Percentiles rank a stretch among this genome's conserved stretches.
Conservation (phyloP, 805 yeast genomes). For the Lachancea lanzarotensis region DNA sequence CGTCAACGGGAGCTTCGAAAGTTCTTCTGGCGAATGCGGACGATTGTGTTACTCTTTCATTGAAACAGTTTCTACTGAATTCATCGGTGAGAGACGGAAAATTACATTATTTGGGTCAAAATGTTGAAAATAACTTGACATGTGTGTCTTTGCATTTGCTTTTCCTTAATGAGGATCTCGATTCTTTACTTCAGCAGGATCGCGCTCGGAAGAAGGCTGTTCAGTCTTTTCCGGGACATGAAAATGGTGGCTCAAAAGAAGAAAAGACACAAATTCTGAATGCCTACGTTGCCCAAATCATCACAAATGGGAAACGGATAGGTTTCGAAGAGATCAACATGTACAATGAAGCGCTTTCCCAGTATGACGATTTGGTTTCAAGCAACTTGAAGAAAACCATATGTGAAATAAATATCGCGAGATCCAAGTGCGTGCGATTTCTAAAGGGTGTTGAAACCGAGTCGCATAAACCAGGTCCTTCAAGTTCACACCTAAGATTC, state of each 20-base stretch:
- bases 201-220: background rate
- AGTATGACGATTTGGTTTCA: background rate
- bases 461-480: background rate
- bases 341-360: slow-evolving; percentile 3
- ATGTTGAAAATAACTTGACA: background rate
- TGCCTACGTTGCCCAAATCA: slow-evolving; percentile 32
- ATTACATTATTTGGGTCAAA: slow-evolving; percentile 1
- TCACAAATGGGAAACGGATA: slow-evolving; percentile 1
- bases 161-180: slow-evolving; percentile 49
- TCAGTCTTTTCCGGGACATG: background rate
- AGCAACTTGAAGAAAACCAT: slow-evolving; percentile 1
- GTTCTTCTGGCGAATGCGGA: slow-evolving; percentile 35
- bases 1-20: slow-evolving; percentile 49
- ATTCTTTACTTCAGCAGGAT: slow-evolving; percentile 1
- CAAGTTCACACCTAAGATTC: slow-evolving; percentile 8
- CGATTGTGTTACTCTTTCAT: slow-evolving; percentile 31
- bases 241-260: too few species aligned
- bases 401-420: background rate
- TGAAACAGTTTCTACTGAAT: slow-evolving; percentile 28
- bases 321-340: background rate
- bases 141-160: slow-evolving; percentile 40
- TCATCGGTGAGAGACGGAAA: slow-evolving; percentile 6
- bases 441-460: background rate
- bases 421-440: slow-evolving; percentile 3
- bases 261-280: background rate